Percentiles rank a stretch among this genome's conserved stretches.
Evolutionary conservation across 805 yeast species (phyloP).

Genomic region (Candida coquimbonensis): DNA sequence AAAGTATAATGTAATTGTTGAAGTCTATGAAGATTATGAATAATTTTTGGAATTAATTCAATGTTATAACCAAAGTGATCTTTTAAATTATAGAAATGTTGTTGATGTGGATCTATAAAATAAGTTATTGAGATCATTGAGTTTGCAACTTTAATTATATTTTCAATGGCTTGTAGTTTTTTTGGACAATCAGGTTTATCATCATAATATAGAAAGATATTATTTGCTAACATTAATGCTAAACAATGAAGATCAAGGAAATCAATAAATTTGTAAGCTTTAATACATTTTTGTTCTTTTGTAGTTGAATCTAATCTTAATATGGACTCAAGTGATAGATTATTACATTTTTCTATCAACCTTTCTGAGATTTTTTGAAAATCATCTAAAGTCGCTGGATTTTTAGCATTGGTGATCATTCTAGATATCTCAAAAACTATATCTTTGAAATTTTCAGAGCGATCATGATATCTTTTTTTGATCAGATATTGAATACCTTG

Average conservation of each 20-base stretch:
- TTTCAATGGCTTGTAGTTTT: conserved; percentile 2
- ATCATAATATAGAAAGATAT: conserved; percentile 4
- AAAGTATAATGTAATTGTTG: conserved; percentile 6
- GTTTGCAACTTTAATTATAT: conserved; percentile 1
- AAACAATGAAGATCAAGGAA: conserved; percentile 8
- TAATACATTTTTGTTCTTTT: conserved; percentile 1
- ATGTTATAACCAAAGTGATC: conserved; percentile 8
- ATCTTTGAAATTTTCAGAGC: conserved; percentile 2
- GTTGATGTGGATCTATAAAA: conserved; percentile 10
- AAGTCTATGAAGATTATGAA: conserved; percentile 6
- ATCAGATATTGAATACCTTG: background rate
- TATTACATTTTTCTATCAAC: conserved; percentile 3
- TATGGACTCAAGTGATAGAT: conserved; percentile 1
- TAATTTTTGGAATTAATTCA: conserved; percentile 9
- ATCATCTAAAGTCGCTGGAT: conserved; percentile 1
- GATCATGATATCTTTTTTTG: conserved; percentile 2
- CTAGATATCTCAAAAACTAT: background rate
- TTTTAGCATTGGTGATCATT: conserved; percentile 7
- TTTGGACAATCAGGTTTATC: background rate
- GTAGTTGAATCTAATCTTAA: conserved; percentile 3
- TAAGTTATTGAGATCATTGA: conserved; percentile 6
- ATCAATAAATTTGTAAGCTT: conserved; percentile 4
- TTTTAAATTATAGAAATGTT: conserved; percentile 4
- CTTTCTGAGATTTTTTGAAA: background rate
- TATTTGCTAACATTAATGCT: conserved; percentile 5